These are phyloP conservation scores for Candida golubevii DNA, from an alignment of 805 yeast species.

Conservation along the genomic window DNA sequence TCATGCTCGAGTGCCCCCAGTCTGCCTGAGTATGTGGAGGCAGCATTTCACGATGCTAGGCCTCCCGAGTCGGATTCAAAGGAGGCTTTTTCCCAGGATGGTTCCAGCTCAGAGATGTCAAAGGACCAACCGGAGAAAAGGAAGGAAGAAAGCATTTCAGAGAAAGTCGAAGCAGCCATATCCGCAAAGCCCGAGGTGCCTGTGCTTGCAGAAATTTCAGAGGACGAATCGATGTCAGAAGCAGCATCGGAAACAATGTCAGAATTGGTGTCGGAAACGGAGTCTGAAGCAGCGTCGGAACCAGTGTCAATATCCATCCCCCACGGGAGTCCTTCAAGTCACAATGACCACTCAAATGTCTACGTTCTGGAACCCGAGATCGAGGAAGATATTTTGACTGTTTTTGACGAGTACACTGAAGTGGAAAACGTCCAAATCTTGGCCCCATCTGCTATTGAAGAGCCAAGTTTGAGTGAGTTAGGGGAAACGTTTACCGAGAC, in stretches of 20 bases:
- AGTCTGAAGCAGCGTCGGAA: background rate
- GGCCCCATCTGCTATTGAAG: constrained; percentile 13
- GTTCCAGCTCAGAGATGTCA: no score
- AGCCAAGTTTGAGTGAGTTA: background rate
- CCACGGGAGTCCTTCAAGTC: no score
- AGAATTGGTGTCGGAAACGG: background rate
- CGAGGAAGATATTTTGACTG: constrained; percentile 6
- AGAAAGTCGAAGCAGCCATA: background rate
- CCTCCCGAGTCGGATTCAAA: no score
- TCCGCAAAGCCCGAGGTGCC: constrained; percentile 8
- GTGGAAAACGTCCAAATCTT: constrained; percentile 5
- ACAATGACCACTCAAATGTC: background rate
- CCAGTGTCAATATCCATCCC: no score
- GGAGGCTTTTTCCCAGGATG: no score
- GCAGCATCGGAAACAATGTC: background rate
- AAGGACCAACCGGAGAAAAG: no score
- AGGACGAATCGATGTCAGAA: background rate
- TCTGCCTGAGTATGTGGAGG: background rate
- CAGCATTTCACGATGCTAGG: constrained; percentile 1
- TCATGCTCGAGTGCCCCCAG: background rate
- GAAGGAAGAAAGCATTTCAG: background rate
- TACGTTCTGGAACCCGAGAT: constrained; percentile 9
- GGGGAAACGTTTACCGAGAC: background rate
- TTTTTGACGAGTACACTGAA: constrained; percentile 13
- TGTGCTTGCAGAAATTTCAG: constrained; percentile 5